phyloP scores from a whole-genome alignment of 2,329 filamentous ascomycete genomes.

The Ampelomyces quisqualis region DNA sequence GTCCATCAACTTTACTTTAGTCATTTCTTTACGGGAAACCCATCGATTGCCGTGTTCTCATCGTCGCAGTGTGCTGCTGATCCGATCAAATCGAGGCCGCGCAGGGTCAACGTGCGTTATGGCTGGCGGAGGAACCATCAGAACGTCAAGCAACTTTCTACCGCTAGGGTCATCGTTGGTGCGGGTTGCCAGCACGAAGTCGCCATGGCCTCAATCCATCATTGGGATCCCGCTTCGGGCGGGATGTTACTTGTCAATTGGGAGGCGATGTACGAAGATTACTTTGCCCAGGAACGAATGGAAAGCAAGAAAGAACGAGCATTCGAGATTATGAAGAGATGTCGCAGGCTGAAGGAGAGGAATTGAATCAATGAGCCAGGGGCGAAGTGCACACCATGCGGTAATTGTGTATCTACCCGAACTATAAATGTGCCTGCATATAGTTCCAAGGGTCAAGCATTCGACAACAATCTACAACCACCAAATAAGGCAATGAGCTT shows the following conservation, averaged over 20 bases:
- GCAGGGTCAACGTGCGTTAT: neutral
- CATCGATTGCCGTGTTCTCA: conserved; percentile 14
- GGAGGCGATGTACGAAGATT: conserved; percentile 8
- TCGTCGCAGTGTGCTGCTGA: conserved; percentile 6
- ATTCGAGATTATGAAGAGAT: neutral
- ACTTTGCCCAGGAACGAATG: conserved; percentile 5
- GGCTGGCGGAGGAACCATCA: conserved; percentile 4
- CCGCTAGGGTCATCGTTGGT: conserved; percentile 7
- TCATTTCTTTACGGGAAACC: conserved; percentile 11
- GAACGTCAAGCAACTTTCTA: conserved; percentile 1
- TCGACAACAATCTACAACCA: neutral
- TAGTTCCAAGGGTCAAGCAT: conserved; percentile 1
- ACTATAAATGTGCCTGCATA: too few relatives aligned
- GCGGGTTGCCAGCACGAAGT: conserved; percentile 10
- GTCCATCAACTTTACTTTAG: conserved; percentile 8
- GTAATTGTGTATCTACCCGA: too few relatives aligned
- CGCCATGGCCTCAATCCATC: conserved; percentile 2
- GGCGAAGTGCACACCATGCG: conserved; percentile 1
- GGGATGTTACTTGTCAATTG: conserved; percentile 11
- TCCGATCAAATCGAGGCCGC: conserved; percentile 5
- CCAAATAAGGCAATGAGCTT: neutral
- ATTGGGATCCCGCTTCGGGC: conserved; percentile 9
- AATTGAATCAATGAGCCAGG: neutral
- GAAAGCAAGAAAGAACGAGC: conserved; percentile 1
- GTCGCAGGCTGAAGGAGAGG: conserved; percentile 1